Base-by-base conservation (phyloP, 148 eudicot species). In the Persicaria tinctoria region DNA sequence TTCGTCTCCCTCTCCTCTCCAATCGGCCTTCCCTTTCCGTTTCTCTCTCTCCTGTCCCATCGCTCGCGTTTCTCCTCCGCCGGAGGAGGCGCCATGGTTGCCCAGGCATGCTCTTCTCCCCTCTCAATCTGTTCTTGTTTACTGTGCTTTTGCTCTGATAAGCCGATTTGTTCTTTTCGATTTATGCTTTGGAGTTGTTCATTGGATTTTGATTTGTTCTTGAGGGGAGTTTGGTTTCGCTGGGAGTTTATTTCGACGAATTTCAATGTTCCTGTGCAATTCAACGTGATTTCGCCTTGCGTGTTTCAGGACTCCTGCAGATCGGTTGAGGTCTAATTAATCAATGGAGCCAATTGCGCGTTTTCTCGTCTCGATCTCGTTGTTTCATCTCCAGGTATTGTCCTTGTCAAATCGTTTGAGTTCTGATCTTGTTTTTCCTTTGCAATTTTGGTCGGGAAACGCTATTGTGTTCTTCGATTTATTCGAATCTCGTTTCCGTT, bases 61-160 rank as follows among this genome's bases (percentile, higher is more conserved):
- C 73, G 16, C 18, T 66, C 14, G 73, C 55, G 73, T 50, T 48
- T 70, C 73, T 70, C 51, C 73, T 70, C 73, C 73, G 51, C 27
- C 27, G 54, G 73, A 71, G 73, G 54, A 71, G 73, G 32, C 8
- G 41, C 13, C 5, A 53, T 71, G 73, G 73, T 71, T 71, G 73
- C 54, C 73, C 55, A 48, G 73, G 73, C 73, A 71, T 47, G 55
- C 73, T 46, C 45, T 17, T 46, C 11, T 46, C 13, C 0, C 6
- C 48, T 69, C 72, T 69, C 50, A 38, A 20, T 45, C 12, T 46
- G 12, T 11, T 8, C 16, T 0, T 9, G n/a, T n/a, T 18, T 13
- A 14, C 1, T 53, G 0, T 69, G 20, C 6, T 44, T 70, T 70
- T 16, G 51, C 51, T 44, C 18, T 3, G 41, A 12, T 8, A 16